Conservation (phyloP, 1,139 yeast genomes). For the Scheffersomyces titani region DNA sequence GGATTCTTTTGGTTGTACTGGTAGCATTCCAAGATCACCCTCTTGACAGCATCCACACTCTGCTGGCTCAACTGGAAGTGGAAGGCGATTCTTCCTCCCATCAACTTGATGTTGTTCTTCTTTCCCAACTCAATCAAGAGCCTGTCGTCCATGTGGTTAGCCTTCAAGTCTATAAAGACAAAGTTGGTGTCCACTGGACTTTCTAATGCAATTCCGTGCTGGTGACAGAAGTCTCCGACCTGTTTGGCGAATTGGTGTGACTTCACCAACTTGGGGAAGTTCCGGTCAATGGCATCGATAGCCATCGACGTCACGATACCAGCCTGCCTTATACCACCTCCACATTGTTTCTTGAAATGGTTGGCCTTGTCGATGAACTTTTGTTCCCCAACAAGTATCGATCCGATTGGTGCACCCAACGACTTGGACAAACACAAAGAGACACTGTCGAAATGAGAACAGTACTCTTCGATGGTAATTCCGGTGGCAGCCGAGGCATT, state of each 20-base stretch:
- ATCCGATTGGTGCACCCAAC: conserved; percentile 50
- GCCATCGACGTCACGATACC: conserved; percentile 47
- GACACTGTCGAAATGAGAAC: conserved; percentile 44
- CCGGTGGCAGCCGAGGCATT: conserved; percentile 47
- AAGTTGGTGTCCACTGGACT: conserved; percentile 46
- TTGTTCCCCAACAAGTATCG: conserved; percentile 37
- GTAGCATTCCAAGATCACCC: conserved; percentile 59
- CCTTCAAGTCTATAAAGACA: conserved; percentile 40
- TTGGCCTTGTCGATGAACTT: conserved; percentile 42
- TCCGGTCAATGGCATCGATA: conserved; percentile 40
- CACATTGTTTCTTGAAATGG: conserved; percentile 48
- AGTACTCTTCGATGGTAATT: conserved; percentile 37
- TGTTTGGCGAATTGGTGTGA: conserved; percentile 71
- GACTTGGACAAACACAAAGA: conserved; percentile 48
- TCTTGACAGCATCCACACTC: conserved; percentile 65
- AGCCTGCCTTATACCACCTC: conserved; percentile 51
- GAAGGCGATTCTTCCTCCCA: conserved; percentile 80
- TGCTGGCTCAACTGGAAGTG: conserved; percentile 76
- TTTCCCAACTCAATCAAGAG: conserved; percentile 57
- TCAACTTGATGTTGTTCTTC: conserved; percentile 57
- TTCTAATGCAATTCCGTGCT: conserved; percentile 41
- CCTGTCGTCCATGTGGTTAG: conserved; percentile 43
- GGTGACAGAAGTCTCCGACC: conserved; percentile 62
- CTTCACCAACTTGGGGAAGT: conserved; percentile 35
- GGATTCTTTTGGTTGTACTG: conserved; percentile 40